Evolutionary conservation across 1,284 basidiomycete genomes (phyloP).

Genomic region (Kalmanozyma brasiliensis): DNA sequence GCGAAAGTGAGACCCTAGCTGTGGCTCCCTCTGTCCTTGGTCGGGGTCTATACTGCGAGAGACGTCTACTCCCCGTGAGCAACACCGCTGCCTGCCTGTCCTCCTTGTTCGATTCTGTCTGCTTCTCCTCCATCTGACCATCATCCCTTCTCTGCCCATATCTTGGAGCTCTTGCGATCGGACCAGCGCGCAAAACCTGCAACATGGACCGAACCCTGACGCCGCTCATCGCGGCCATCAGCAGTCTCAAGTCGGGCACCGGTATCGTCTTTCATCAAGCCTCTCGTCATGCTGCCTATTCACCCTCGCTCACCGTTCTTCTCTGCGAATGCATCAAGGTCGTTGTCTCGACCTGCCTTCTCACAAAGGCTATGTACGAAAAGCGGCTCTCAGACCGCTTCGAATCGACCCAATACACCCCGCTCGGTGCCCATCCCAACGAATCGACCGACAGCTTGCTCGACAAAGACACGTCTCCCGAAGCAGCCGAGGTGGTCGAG

Average conservation of each 20-base stretch:
- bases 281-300: slow-evolving; percentile 23
- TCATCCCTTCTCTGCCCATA: no score
- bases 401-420: slow-evolving; percentile 7
- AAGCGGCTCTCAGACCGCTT: slow-evolving; percentile 2
- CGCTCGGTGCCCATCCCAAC: slow-evolving; percentile 6
- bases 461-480: not conserved
- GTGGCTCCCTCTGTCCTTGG: no score
- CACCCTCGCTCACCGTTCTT: slow-evolving; percentile 23
- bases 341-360: slow-evolving; percentile 7
- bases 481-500: not conserved
- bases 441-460: slow-evolving; percentile 1
- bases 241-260: slow-evolving; percentile 14
- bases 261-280: slow-evolving; percentile 30
- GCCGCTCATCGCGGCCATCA: slow-evolving; percentile 15
- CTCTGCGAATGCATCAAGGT: slow-evolving; percentile 30
- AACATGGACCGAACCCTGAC: no score
- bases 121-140: no score
- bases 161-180: no score
- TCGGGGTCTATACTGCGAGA: no score
- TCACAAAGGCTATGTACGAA: slow-evolving; percentile 13
- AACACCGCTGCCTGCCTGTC: no score
- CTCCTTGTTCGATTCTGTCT: no score
- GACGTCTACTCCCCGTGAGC: no score
- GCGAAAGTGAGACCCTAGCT: no score
- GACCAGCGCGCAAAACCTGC: no score